Base-by-base conservation (phyloP, 495 filamentous ascomycete species). In the Xylaria sp. region DNA sequence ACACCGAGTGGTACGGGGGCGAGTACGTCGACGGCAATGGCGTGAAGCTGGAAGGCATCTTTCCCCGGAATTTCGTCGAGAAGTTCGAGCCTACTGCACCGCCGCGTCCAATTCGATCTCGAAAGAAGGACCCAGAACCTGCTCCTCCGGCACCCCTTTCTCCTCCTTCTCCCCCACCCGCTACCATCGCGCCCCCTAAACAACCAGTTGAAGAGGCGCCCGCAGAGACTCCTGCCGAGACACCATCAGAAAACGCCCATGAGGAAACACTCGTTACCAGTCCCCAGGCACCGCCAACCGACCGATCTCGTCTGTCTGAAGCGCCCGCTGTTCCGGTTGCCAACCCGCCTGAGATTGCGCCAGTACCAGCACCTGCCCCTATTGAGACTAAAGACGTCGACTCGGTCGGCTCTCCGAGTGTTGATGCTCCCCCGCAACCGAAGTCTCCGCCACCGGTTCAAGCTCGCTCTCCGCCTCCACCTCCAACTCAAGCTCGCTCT, bases 21-120 rank as follows among this genome's bases (percentile, higher is more conserved):
- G 92, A 97, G 81, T 98, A 97, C 77, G 85, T 89, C 68, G 93
- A 97, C 79, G 88, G 86, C 58, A 74, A 80, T 44, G 95, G 94
- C 9, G 80, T 75, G 61, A 94, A 91, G 75, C 87, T 90, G 73
- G 92, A 97, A 77, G 96, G 96, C 43, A 92, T 99, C 68, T 99
- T 99, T 82, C 96, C 96, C 17, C 91, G 90, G 77, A 99, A 98
- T 82, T 99, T 99, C 75, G 97, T 99, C 64, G 95, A 99, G 80
- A 90, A 91, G 78, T 97, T 93, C 79, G 94, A 97, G 73, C 96
- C 97, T 31, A 92, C 91, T 71, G 91, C 94, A 70, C 96, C 96
- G 67, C 93, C 95, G 41, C 90, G 96, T 52, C 96, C 96, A 55
- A 84, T 89, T 21, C 89, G 96, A 69, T 83, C 82, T 26, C 90